Evolutionary conservation across 768 basidiomycete species (phyloP), one percentile per base, ranked within the genome.

Genomic region (Tulasnella sp.): DNA sequence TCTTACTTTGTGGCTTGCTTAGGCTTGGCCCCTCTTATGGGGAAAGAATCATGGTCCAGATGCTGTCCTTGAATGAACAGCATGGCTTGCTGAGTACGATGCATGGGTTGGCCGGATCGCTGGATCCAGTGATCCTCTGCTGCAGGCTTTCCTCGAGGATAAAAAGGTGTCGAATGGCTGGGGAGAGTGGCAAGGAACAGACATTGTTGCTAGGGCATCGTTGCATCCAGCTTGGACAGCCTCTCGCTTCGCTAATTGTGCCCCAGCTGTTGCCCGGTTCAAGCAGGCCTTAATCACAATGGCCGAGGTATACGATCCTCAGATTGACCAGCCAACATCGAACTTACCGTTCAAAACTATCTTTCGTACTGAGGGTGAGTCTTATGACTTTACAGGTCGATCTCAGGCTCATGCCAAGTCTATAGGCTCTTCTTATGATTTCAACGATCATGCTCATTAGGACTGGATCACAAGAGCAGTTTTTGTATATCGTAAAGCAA

Each of bases 181-280:
- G 54, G 54, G 54, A n/a, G 54, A 58, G 54, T 58, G 54, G 54
- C 54, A 58, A 20, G 54, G 54, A 58, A 58, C 54, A 58, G 54
- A 58, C 18, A 16, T 58, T n/a, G 6, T 58, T 20, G 54, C 54
- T 20, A 18, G 54, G 54, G 54, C 54, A 58, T 58, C 54, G 18
- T 16, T 58, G 4, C 54, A 58, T 58, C 54, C 54, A 20, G 18
- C n/a, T 18, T 58, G 54, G 54, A 20, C 54, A n/a, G 54, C 54
- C 54, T 58, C 54, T 6, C 54, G 54, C 54, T 58, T 58, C 18
- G 3, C 20, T 58, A 20, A 6, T n/a, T 58, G 54, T 58, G 20
- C 5, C 4, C 20, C 18, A 7, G 54, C 54, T 7, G 54, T 58
- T 58, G 54, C 54, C n/a, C 18, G 54, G 54, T 16, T 58, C n/a